Conservation (phyloP, 768 basidiomycete species). For the Tephrocybe rancida region DNA sequence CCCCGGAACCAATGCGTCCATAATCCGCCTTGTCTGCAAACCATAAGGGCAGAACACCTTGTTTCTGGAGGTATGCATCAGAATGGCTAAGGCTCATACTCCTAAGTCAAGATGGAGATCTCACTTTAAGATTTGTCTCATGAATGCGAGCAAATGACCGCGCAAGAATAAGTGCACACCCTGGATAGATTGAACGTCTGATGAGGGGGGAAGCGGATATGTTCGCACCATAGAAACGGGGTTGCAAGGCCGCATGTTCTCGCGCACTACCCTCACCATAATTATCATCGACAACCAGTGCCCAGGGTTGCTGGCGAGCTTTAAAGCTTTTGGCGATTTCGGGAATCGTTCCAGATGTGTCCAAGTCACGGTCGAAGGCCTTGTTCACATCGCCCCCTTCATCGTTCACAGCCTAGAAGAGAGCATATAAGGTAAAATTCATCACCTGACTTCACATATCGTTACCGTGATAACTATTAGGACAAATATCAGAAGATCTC, state of each 20-base stretch:
- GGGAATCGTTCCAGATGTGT: conserved; percentile 80
- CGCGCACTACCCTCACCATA: conserved; percentile 98
- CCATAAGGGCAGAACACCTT: conserved; percentile 97
- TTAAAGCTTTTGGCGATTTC: conserved; percentile 89
- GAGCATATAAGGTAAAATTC: neutral
- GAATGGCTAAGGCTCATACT: conserved; percentile 1
- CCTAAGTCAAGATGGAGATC: conserved; percentile 14
- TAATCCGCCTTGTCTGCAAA: conserved; percentile 89
- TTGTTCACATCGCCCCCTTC: conserved; percentile 93
- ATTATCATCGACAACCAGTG: conserved; percentile 93
- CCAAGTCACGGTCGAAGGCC: conserved; percentile 76
- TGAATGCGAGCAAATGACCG: conserved; percentile 98
- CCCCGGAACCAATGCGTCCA: conserved; percentile 77
- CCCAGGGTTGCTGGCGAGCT: conserved; percentile 84
- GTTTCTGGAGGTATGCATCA: conserved; percentile 64
- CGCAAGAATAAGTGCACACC: conserved; percentile 86
- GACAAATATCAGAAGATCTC: no score
- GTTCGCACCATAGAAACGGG: conserved; percentile 81
- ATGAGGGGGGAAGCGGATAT: no score
- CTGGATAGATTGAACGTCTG: conserved; percentile 34
- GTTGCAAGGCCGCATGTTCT: conserved; percentile 97
- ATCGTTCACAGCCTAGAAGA: conserved; percentile 81
- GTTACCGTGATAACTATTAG: conserved; percentile 87
- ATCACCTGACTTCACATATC: neutral
- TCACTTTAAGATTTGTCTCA: conserved; percentile 93